Base-by-base conservation (phyloP, 2,329 filamentous ascomycete genomes). In the Colletotrichum tofieldiae region DNA sequence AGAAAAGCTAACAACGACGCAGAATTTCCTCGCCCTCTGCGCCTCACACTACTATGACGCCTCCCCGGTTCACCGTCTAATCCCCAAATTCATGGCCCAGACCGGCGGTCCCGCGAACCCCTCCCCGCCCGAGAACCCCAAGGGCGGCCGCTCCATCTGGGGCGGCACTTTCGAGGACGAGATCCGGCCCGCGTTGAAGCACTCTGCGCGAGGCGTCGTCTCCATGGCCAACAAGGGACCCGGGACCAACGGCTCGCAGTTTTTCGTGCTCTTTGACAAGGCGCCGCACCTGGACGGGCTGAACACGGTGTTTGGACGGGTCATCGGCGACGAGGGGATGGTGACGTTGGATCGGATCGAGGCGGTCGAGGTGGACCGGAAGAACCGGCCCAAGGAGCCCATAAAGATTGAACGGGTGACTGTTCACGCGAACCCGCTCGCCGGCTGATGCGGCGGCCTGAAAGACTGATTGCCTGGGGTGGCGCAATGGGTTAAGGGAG, bases 1-100 rank as follows among this genome's bases (percentile, higher is more conserved):
- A 49, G 39, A 47, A 43, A 58, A 45, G 45, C 72, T 73, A 68
- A 78, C 68, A 39, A 49, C 43, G 20, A 32, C 47, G 55, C 45
- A 94, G 92, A 97, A 97, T 85, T 97, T 97, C 83, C 91, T 97
- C 76, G 94, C 94, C 65, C 91, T 96, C 74, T 95, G 93, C 86
- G 94, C 93, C 61, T 94, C 93, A 12, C 87, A 87, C 78, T 94
- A 93, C 85, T 96, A 95, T 85, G 86, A 93, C 79, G 82, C 83
- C 78, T 94, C 93, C 32, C 92, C 92, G 73, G 93, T 96, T 82
- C 94, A 96, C 86, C 92, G 94, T 64, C 86, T 94, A 74, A 95
- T 96, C 71, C 92, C 93, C 12, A 86, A 86, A 73, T 97, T 97
- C 87, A 96, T 97, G 89, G 86, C 91, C 29, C 94, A 96, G 82